phyloP scores from a whole-genome alignment of 345 rosid genomes.

The Lepidium africanum region DNA sequence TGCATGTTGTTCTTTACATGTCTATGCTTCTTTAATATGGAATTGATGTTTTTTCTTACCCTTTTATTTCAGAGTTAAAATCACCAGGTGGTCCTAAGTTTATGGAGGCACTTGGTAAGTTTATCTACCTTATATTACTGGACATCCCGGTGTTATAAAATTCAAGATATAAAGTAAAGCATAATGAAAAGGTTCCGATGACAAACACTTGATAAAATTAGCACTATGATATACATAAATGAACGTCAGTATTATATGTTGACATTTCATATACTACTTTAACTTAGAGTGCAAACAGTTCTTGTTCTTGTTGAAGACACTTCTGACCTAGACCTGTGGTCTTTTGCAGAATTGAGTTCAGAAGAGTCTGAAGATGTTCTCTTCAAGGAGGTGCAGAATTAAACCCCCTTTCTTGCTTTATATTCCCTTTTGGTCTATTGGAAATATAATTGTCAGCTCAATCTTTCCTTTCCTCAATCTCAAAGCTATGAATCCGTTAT shows the following conservation, averaged over 20 bases:
- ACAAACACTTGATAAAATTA: background rate
- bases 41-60: background rate
- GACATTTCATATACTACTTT: background rate
- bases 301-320: background rate
- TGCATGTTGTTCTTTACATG: background rate
- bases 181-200: background rate
- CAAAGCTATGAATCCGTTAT: background rate
- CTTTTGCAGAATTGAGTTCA: conserved; percentile 66
- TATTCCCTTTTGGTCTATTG: background rate
- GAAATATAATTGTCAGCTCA: background rate
- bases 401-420: background rate
- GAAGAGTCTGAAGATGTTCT: conserved; percentile 99
- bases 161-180: background rate
- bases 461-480: background rate
- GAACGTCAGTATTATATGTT: background rate
- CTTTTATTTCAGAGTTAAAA: conserved; percentile 55
- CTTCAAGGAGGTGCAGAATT: conserved; percentile 74
- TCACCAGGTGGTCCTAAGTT: conserved; percentile 79
- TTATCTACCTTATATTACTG: background rate
- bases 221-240: background rate
- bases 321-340: background rate
- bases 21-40: background rate
- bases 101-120: conserved; percentile 86
- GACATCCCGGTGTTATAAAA: conserved; percentile 1
- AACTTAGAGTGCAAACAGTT: background rate